phyloP scores from a whole-genome alignment of 352 stramenopile species.

The Phytophthora citricola region DNA sequence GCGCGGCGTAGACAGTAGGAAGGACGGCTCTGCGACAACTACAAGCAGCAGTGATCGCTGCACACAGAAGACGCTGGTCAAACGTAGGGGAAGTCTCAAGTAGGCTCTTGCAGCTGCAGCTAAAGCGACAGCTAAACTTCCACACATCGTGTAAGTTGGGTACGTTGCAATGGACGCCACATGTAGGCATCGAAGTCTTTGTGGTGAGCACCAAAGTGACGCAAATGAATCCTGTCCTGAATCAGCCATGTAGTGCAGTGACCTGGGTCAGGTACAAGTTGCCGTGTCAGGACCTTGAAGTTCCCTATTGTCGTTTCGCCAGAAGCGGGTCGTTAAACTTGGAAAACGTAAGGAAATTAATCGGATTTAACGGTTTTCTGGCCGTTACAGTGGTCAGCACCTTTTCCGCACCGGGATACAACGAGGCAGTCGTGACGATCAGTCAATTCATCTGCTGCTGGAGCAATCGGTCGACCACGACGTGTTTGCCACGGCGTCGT shows the following conservation, averaged over 20 bases:
- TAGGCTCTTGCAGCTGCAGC: neutral
- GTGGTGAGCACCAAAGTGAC: neutral
- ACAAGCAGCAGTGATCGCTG: conserved; percentile 1
- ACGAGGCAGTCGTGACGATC: conserved; percentile 18
- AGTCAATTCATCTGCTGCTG: conserved; percentile 22
- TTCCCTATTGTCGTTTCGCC: neutral
- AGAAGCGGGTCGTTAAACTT: conserved; percentile 8
- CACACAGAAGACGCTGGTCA: conserved; percentile 4
- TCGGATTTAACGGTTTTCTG: conserved; percentile 3
- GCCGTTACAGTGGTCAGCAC: conserved; percentile 7
- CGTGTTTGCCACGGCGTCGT: conserved; percentile 19
- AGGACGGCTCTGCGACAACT: conserved; percentile 21
- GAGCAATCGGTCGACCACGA: conserved; percentile 23
- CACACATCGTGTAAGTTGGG: conserved; percentile 8
- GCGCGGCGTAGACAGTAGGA: conserved; percentile 16
- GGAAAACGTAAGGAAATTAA: conserved; percentile 3
- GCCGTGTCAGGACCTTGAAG: conserved; percentile 19
- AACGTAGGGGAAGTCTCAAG: neutral
- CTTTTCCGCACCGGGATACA: conserved; percentile 11
- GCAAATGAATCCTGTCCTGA: conserved; percentile 15
- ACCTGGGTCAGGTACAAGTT: conserved; percentile 4
- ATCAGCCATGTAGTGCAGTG: neutral
- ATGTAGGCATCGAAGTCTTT: conserved; percentile 8
- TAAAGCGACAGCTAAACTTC: conserved; percentile 1
- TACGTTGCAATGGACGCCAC: neutral